Evolutionary conservation across 23 red algal species (phyloP), one percentile per base, ranked within the genome.

Genomic region (Rhodosorus marinus): DNA sequence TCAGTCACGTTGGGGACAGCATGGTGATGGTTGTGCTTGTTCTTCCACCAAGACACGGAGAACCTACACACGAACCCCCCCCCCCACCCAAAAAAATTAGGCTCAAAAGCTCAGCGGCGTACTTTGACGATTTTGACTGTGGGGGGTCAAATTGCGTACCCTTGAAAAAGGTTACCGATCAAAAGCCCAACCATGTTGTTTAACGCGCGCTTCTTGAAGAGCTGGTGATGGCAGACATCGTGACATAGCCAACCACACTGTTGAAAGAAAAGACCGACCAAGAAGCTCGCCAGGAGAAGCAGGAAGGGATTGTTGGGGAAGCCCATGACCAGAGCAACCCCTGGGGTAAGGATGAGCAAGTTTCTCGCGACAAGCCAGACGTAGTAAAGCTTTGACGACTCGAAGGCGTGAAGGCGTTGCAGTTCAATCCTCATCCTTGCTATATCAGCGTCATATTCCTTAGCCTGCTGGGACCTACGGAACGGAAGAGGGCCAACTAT

Each of bases 21-120:
- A 38, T 86, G 80, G 59, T 86, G 80, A 53, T 75, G 80, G 26
- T 86, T 86, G 52, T 86, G 80, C 61, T 86, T 86, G 29, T 47
- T 75, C 31, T 86, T 86, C 80, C 80, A 86, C 80, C 80, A 86
- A 20, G 69, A 48, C n/a, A 86, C 80, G 4, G 80, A 86, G 46
- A 86, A 86, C n/a, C n/a, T n/a, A n/a, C n/a, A n/a, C n/a, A n/a
- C n/a, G n/a, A n/a, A n/a, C n/a, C n/a, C n/a, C n/a, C n/a, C n/a
- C n/a, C n/a, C n/a, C n/a, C n/a, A n/a, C n/a, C n/a, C n/a, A n/a
- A n/a, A n/a, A n/a, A n/a, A n/a, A n/a, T n/a, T n/a, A n/a, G n/a
- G n/a, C n/a, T n/a, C n/a, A n/a, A n/a, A n/a, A n/a, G n/a, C n/a
- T n/a, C n/a, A n/a, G n/a, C n/a, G n/a, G n/a, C n/a, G n/a, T n/a